Conservation (phyloP, 768 basidiomycete genomes). For the Rhizopogon vinicolor region DNA sequence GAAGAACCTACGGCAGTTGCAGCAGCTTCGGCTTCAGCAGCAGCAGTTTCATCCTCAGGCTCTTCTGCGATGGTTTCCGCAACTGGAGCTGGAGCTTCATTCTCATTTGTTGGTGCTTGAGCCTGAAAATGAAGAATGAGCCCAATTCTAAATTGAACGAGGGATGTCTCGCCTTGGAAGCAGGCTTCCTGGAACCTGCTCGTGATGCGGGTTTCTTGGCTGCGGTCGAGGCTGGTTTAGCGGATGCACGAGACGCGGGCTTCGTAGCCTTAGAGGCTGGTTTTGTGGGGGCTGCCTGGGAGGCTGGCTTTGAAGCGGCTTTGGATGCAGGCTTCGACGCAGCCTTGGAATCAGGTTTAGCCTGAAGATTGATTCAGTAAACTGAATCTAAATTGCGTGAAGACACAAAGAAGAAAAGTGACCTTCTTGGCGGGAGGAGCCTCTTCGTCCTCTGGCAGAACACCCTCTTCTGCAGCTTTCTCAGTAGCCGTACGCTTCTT, state of each 20-base stretch:
- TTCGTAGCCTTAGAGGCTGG: slow-evolving; percentile 38
- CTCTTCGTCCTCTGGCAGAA: slow-evolving; percentile 32
- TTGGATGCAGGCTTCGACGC: slow-evolving; percentile 31
- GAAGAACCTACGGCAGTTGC: slow-evolving; percentile 18
- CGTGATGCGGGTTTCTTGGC: slow-evolving; percentile 52
- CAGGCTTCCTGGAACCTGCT: slow-evolving; percentile 58
- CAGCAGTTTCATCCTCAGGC: slow-evolving; percentile 39
- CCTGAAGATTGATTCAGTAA: slow-evolving; percentile 20
- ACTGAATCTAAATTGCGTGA: slow-evolving; percentile 1
- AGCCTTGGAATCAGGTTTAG: slow-evolving; percentile 28
- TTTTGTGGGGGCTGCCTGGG: slow-evolving; percentile 29
- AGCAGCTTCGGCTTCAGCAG: slow-evolving; percentile 31
- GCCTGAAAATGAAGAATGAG: slow-evolving; percentile 14
- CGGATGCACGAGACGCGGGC: slow-evolving; percentile 34
- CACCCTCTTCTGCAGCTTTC: slow-evolving; percentile 32
- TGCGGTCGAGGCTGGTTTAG: slow-evolving; percentile 40
- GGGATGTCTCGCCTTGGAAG: slow-evolving; percentile 45
- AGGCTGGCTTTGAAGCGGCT: slow-evolving; percentile 36
- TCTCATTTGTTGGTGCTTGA: slow-evolving; percentile 32
- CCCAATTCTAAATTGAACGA: neutral
- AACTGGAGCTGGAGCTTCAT: slow-evolving; percentile 33
- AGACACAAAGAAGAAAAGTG: slow-evolving; percentile 7
- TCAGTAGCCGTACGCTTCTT: slow-evolving; percentile 52
- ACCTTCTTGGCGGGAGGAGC: slow-evolving; percentile 68
- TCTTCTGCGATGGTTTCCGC: slow-evolving; percentile 56